Base-by-base conservation (phyloP, 2,329 filamentous ascomycete genomes). In the Penicillium sp. region DNA sequence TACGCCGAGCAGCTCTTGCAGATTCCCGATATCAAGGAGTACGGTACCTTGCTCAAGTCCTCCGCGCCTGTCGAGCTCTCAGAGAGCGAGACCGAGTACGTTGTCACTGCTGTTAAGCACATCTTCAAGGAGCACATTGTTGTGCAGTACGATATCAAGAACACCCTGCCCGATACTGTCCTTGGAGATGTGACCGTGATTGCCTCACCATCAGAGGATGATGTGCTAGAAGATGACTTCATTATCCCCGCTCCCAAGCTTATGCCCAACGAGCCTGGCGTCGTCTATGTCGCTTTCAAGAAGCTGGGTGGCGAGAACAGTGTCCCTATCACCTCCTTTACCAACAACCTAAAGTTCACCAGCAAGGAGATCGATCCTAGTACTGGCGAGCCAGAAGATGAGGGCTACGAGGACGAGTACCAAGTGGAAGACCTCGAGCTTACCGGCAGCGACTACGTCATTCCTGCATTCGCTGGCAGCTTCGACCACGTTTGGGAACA, bases 91-190 rank as follows among this genome's bases (percentile, higher is more conserved):
- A 98, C 93, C 21, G 95, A 99, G 76, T 99, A 99, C 68, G 92
- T 97, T 50, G 95, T 99, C 59, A 87, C 85, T 35, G 88, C 95
- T 22, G 85, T 97, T 76, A 99, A 99, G 82, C 95, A 99, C 74
- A 87, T 99, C 69, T 99, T 97, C 87, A 96, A 96, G 79, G 91
- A 96, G 74, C 91, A 98, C 71, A 82, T 99, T 70, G 93, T 99
- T 33, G 80, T 99, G 54, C 95, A 99, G 72, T 99, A 95, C 76
- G 91, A 98, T 72, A 87, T 99, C 75, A 98, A 96, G 83, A 99
- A 99, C 81, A 99, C 95, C 2, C 83, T 99, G 11, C 89, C 91
- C 13, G 91, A 93, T 59, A 96, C 92, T 16, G 86, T 99, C 27
- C 82, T 98, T 33, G 91, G 96, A 73, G 91, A 96, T 61, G 91